A percentile compares a stretch with the other conserved stretches of the same genome.
Evolutionary conservation across 371 early-diverging fungal genomes (phyloP).

Genomic region (Apophysomyces elegans): DNA sequence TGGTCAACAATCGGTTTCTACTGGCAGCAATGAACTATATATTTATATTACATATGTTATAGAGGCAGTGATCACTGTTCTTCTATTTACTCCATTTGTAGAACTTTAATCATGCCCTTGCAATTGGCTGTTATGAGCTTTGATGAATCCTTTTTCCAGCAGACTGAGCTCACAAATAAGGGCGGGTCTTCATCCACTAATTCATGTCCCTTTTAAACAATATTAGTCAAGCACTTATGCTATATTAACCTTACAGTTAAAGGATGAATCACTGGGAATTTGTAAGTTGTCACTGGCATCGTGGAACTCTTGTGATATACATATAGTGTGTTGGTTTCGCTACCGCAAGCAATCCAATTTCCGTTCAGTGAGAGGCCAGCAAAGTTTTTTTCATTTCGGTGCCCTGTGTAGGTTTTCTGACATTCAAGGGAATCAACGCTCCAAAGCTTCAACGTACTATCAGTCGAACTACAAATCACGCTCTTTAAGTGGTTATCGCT

Average conservation of each 20-base stretch:
- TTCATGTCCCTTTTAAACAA: conserved; percentile 52
- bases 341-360: conserved; percentile 91
- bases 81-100: conserved; percentile 49
- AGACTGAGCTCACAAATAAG: conserved; percentile 89
- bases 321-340: conserved; percentile 87
- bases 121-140: conserved; percentile 88
- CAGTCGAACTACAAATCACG: conserved; percentile 68
- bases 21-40: too few relatives aligned
- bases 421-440: conserved; percentile 57
- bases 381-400: conserved; percentile 94
- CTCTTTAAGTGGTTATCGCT: neutral
- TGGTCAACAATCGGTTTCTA: too few relatives aligned
- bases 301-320: conserved; percentile 76
- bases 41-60: neutral
- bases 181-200: conserved; percentile 60
- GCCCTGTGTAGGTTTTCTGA: conserved; percentile 77
- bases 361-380: conserved; percentile 82
- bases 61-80: too few relatives aligned
- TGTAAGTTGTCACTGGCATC: conserved; percentile 72
- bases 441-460: conserved; percentile 90
- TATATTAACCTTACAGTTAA: conserved; percentile 56
- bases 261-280: conserved; percentile 72
- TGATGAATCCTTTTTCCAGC: conserved; percentile 82
- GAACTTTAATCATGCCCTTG: conserved; percentile 83
- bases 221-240: conserved; percentile 11